A percentile compares a stretch with the other conserved stretches of the same genome.
phyloP scores from a whole-genome alignment of 2,329 filamentous ascomycete genomes.

The Cladosporium sp. region DNA sequence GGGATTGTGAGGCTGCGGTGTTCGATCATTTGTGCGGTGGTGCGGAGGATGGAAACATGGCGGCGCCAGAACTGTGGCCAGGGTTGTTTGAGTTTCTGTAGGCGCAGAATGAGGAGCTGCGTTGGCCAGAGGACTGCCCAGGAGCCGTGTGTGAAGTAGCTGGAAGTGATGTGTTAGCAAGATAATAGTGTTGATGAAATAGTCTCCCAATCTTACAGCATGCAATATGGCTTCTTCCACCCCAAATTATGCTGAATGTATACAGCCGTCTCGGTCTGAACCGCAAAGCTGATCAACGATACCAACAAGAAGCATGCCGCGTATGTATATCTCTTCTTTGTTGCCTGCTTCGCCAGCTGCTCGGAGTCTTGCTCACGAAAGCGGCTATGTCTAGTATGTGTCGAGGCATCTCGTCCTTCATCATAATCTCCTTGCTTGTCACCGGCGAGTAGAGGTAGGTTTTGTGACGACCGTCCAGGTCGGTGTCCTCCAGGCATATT shows the following conservation, averaged over 20 bases:
- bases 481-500: slow-evolving; percentile 50
- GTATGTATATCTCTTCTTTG: slow-evolving; percentile 78
- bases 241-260: slow-evolving; percentile 89
- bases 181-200: neutral
- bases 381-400: slow-evolving; percentile 12
- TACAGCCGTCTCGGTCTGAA: slow-evolving; percentile 93
- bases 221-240: slow-evolving; percentile 99
- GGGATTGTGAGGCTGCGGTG: slow-evolving; percentile 67
- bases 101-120: slow-evolving; percentile 73
- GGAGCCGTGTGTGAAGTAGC: slow-evolving; percentile 85
- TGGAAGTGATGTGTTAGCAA: neutral
- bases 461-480: slow-evolving; percentile 36
- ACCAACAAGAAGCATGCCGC: slow-evolving; percentile 78
- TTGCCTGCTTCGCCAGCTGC: slow-evolving; percentile 58
- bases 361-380: slow-evolving; percentile 75
- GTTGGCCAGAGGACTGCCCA: slow-evolving; percentile 87
- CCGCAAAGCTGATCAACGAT: slow-evolving; percentile 80
- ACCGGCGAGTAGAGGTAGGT: slow-evolving; percentile 49
- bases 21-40: slow-evolving; percentile 80
- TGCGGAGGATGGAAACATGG: slow-evolving; percentile 59
- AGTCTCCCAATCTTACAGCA: slow-evolving; percentile 53
- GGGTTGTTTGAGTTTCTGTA: slow-evolving; percentile 72
- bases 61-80: slow-evolving; percentile 84
- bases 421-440: slow-evolving; percentile 36
- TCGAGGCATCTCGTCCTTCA: slow-evolving; percentile 4